Evolutionary conservation across 805 yeast species (phyloP).

Genomic region (Hanseniaspora pseudoguilliermondii): DNA sequence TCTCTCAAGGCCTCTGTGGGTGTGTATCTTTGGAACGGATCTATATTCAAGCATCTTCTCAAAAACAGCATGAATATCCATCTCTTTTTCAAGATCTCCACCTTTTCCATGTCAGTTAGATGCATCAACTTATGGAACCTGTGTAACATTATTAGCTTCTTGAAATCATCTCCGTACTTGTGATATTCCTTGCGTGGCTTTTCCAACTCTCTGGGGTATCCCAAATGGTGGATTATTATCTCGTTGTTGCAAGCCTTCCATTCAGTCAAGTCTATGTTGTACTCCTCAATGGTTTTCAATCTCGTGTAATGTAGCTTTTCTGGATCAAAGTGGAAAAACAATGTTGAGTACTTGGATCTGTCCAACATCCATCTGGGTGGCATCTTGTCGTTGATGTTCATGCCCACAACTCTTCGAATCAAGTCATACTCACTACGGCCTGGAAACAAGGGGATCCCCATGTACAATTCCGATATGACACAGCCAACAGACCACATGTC

Average conservation of each 20-base stretch:
- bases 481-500: conserved; percentile 98
- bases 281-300: conserved; percentile 40
- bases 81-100: conserved; percentile 58
- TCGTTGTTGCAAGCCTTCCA: conserved; percentile 7
- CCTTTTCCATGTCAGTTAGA: conserved; percentile 20
- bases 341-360: conserved; percentile 72
- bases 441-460: conserved; percentile 89
- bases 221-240: conserved; percentile 9
- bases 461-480: conserved; percentile 74
- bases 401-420: conserved; percentile 63
- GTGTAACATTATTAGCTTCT: conserved; percentile 67
- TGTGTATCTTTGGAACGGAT: conserved; percentile 91
- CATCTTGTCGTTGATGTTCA: conserved; percentile 31
- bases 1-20: conserved; percentile 91
- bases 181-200: conserved; percentile 79
- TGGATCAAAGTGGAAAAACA: conserved; percentile 34
- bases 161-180: conserved; percentile 41
- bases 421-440: conserved; percentile 92
- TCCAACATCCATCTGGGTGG: conserved; percentile 97
- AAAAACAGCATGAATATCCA: conserved; percentile 64
- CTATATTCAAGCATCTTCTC: conserved; percentile 60
- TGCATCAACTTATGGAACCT: conserved; percentile 46
- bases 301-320: conserved; percentile 20
- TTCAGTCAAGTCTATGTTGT: conserved; percentile 27
- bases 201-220: conserved; percentile 31